These are phyloP conservation scores for Beauveria caledonica DNA, from an alignment of 2,329 filamentous ascomycete genomes.

Conservation along the genomic window DNA sequence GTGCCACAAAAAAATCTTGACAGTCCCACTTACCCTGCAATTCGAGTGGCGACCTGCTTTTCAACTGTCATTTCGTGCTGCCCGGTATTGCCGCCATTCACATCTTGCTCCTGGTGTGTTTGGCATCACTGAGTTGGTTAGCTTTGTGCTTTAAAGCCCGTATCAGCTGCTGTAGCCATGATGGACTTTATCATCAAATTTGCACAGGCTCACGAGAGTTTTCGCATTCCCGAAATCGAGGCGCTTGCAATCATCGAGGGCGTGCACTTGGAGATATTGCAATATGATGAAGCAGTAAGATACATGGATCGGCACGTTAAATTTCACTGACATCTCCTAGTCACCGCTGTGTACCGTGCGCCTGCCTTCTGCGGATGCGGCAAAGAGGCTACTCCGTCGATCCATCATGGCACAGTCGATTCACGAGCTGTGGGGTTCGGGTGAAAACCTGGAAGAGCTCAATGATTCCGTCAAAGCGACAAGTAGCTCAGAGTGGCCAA, in stretches of 20 bases:
- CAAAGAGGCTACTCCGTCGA: conserved; percentile 59
- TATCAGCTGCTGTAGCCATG: not conserved
- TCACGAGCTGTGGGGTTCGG: conserved; percentile 82
- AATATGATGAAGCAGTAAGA: conserved; percentile 66
- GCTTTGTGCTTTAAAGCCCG: too few species aligned
- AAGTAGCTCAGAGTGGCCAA: conserved; percentile 53
- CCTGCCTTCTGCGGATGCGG: conserved; percentile 56
- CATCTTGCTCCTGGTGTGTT: not conserved
- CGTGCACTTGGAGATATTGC: conserved; percentile 62
- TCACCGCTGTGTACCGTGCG: conserved; percentile 78
- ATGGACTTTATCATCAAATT: conserved; percentile 86
- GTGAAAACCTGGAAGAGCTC: conserved; percentile 56
- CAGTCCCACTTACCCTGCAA: conserved; percentile 10
- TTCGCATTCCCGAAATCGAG: conserved; percentile 75
- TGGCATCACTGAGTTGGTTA: too few species aligned
- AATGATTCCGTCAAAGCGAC: conserved; percentile 54
- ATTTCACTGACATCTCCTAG: conserved; percentile 35
- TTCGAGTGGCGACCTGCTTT: not conserved
- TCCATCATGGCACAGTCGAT: conserved; percentile 77
- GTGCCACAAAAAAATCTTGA: not conserved
- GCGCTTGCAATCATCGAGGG: conserved; percentile 64
- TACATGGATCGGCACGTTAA: not conserved
- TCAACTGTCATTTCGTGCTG: too few species aligned
- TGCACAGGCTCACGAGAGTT: conserved; percentile 83
- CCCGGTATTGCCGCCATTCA: too few species aligned